Conservation (phyloP, 1,139 yeast genomes). For the Sugiyamaella sp. region DNA sequence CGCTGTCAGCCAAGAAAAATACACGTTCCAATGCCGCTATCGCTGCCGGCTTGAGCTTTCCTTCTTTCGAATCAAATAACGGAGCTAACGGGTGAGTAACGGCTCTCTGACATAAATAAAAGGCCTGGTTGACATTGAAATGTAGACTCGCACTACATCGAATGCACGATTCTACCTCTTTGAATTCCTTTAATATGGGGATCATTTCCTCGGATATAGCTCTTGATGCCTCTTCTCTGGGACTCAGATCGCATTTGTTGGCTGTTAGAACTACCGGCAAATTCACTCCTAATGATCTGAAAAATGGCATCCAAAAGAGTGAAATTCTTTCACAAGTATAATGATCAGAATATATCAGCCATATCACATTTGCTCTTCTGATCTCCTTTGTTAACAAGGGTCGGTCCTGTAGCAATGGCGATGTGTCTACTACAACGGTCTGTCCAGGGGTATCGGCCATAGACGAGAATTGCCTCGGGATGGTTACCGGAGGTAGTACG, state of each 20-base stretch:
- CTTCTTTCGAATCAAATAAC: constrained; percentile 87
- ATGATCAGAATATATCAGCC: constrained; percentile 91
- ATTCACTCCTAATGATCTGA: constrained; percentile 90
- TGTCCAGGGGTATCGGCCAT: constrained; percentile 55
- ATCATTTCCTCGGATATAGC: constrained; percentile 72
- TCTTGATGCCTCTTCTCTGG: constrained; percentile 39
- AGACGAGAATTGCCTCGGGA: constrained; percentile 66
- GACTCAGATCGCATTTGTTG: constrained; percentile 65
- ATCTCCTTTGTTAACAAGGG: constrained; percentile 67
- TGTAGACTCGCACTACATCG: constrained; percentile 81
- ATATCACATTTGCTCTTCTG: constrained; percentile 83
- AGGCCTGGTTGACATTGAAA: constrained; percentile 82
- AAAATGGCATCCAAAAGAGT: constrained; percentile 91
- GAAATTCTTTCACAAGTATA: constrained; percentile 91
- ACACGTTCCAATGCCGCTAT: constrained; percentile 75
- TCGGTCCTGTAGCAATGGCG: constrained; percentile 59
- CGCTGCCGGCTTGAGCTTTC: constrained; percentile 76
- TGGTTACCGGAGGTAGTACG: constrained; percentile 79
- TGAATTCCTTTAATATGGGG: constrained; percentile 84
- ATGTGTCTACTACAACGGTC: constrained; percentile 79
- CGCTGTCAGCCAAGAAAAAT: constrained; percentile 82
- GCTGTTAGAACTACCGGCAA: constrained; percentile 87
- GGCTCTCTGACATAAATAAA: constrained; percentile 89
- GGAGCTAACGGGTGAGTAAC: constrained; percentile 95
- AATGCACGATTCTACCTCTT: constrained; percentile 90